Base-by-base conservation (phyloP, 345 rosid genomes). In the Brassica incana region DNA sequence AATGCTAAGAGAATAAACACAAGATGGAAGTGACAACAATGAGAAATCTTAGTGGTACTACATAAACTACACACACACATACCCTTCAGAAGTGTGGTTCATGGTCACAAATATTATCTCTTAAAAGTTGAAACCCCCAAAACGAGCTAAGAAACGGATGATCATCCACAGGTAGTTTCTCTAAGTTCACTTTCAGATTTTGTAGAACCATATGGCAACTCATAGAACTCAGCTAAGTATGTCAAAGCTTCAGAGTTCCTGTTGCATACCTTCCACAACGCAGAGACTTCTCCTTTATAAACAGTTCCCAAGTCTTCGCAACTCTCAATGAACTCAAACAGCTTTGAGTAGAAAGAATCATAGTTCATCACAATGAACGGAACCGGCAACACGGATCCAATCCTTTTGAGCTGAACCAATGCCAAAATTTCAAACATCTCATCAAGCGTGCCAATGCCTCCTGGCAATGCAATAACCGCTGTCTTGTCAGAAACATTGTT, bases 341-440 rank as follows among this genome's bases (percentile, higher is more conserved):
- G 85, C 82, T 95, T 95, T 9, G 80, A 54, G 69, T 92, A 95
- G 83, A 85, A 92, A 11, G 94, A 88, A 74, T 90, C 88, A 16
- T 91, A 95, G 79, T 95, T 95, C 97, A 95, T 90, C 82, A 95
- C 86, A 14, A 90, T 79, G 80, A 95, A 92, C 0, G 97, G 97
- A 76, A 95, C 92, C 0, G 91, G 95, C 66, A 91, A 84, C 30
- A 45, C 72, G 11, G 97, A 92, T 45, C 97, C 97, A 38, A 92
- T 89, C 82, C 97, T 88, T 79, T 87, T 79, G 1, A 95, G 87
- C 84, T 95, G 99, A 87, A 92, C 87, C 45, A 95, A 71, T 33
- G 95, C 87, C 77, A 95, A 79, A 70, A 91, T 89, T 89, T 95
- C 97, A 68, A 92, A 95, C 84, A 89, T 85, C 81, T 91, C 95